Evolutionary conservation across 306 rosid species (phyloP).

Genomic region (Gleditsia sinensis): DNA sequence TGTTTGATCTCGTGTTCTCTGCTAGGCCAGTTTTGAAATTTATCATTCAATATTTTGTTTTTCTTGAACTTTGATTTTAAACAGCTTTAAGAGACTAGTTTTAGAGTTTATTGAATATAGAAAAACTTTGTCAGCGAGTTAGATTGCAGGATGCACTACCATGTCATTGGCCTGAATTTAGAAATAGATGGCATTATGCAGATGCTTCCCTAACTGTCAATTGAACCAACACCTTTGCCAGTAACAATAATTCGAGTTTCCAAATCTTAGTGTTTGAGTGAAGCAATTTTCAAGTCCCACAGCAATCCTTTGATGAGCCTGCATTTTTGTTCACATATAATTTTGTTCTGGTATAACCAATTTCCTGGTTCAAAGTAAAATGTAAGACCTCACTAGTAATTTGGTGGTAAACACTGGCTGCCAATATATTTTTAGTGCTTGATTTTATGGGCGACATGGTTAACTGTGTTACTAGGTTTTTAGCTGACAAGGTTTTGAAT

Average conservation of each 20-base stretch:
- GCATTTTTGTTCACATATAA: background rate
- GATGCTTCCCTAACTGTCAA: background rate
- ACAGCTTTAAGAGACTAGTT: background rate
- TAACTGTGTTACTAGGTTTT: background rate
- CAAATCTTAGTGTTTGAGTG: background rate
- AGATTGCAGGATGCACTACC: background rate
- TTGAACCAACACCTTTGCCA: background rate
- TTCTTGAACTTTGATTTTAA: background rate
- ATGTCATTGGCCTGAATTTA: background rate
- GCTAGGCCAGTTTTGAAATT: background rate
- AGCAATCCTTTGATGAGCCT: background rate
- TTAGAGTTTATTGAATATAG: background rate
- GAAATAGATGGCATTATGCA: background rate
- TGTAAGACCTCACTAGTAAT: background rate
- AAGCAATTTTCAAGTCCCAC: background rate
- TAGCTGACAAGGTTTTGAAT: constrained; percentile 7
- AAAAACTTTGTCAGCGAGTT: background rate
- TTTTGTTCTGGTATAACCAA: background rate
- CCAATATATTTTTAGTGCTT: background rate
- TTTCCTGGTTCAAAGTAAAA: background rate
- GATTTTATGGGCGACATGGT: background rate
- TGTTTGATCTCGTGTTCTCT: background rate
- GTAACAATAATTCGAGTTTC: background rate
- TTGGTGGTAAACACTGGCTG: background rate
- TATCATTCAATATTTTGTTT: background rate